phyloP scores from a whole-genome alignment of 2,329 filamentous ascomycete species.

The Fusarium sp. region DNA sequence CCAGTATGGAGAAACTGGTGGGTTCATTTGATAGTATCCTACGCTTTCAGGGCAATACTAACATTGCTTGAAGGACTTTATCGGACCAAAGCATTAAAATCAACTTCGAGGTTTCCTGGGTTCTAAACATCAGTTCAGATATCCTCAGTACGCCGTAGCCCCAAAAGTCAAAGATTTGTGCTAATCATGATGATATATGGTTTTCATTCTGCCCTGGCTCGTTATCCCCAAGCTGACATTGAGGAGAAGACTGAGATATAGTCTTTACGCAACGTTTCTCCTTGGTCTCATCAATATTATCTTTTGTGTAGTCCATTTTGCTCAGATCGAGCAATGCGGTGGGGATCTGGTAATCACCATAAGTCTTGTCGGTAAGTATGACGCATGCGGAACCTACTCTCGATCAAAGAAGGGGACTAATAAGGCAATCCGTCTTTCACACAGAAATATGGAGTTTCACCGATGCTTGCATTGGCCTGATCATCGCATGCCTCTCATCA shows the following conservation, averaged over 20 bases:
- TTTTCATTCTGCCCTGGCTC: slow-evolving; percentile 24
- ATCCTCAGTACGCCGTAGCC: background rate
- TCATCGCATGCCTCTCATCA: slow-evolving; percentile 17
- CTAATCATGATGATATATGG: background rate
- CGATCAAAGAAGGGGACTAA: accelerated
- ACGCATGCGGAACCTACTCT: accelerated
- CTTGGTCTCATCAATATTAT: slow-evolving; percentile 16
- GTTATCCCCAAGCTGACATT: slow-evolving; percentile 11
- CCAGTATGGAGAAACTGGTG: slow-evolving; percentile 8
- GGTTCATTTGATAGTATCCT: background rate
- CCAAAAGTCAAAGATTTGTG: accelerated
- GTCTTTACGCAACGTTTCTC: slow-evolving; percentile 16
- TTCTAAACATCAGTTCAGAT: slow-evolving; percentile 8
- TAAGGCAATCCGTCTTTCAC: accelerated
- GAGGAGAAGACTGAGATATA: background rate
- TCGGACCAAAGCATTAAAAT: background rate
- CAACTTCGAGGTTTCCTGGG: slow-evolving; percentile 6
- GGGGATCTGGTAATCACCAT: background rate
- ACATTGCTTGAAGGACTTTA: background rate
- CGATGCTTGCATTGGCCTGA: background rate
- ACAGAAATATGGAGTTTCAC: slow-evolving; percentile 15
- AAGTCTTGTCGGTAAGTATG: background rate
- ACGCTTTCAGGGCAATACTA: background rate
- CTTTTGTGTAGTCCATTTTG: slow-evolving; percentile 6
- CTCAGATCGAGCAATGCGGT: background rate